Evolutionary conservation across 306 rosid species (phyloP).

Genomic region (Aeschynomene evenia): DNA sequence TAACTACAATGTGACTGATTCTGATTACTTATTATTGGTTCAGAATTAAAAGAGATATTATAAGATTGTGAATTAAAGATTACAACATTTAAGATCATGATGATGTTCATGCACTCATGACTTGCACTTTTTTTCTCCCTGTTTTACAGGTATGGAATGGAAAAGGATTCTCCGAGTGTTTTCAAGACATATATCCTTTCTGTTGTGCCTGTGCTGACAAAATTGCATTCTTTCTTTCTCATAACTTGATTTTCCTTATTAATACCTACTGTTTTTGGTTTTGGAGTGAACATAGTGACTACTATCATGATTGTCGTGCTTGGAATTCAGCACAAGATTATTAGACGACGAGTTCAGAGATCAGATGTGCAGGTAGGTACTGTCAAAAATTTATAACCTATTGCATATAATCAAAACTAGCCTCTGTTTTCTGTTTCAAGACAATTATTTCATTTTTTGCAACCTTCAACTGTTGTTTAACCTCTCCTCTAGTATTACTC

Average conservation of each 20-base stretch:
- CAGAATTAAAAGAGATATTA: neutral
- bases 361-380: conserved; percentile 38
- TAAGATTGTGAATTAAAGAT: neutral
- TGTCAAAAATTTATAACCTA: neutral
- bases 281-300: conserved; percentile 69
- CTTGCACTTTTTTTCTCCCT: conserved; percentile 1
- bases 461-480: neutral
- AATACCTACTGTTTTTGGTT: conserved; percentile 57
- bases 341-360: conserved; percentile 37
- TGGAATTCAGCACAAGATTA: conserved; percentile 44
- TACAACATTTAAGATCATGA: neutral
- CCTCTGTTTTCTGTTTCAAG: neutral
- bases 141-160: conserved; percentile 83
- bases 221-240: neutral
- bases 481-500: neutral
- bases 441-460: neutral
- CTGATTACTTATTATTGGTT: neutral
- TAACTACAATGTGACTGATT: neutral
- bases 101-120: conserved; percentile 1
- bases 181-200: conserved; percentile 78
- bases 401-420: neutral
- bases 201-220: conserved; percentile 10
- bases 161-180: conserved; percentile 63
- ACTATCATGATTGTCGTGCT: conserved; percentile 43
- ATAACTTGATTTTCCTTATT: conserved; percentile 54